phyloP scores from a whole-genome alignment of 176 grass and related monocot genomes.

The Themeda triandra region DNA sequence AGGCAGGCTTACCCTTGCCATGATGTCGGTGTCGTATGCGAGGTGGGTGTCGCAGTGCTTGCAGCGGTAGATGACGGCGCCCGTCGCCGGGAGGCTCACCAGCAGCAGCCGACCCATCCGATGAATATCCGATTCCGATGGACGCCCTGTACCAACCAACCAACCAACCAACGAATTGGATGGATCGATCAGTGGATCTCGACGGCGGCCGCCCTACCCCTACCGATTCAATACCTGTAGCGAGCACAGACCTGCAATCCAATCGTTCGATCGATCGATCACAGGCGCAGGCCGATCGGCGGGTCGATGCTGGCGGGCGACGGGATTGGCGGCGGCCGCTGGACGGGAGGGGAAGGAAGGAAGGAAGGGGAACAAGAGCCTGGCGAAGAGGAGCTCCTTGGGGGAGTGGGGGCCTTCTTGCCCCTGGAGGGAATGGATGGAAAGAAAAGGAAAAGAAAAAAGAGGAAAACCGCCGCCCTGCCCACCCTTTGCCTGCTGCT shows the following conservation, averaged over 20 bases:
- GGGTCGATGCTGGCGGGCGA: neutral
- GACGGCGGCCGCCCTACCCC: neutral
- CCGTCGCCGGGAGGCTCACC: conserved; percentile 23
- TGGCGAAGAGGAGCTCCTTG: accelerated
- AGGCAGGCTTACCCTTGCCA: conserved; percentile 38
- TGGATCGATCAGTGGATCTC: neutral
- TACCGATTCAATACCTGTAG: too few species aligned
- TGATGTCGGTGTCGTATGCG: conserved; percentile 42
- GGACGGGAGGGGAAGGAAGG: too few species aligned
- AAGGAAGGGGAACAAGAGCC: neutral
- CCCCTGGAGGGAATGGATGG: too few species aligned
- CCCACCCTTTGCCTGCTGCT: too few species aligned
- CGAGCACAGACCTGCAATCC: neutral
- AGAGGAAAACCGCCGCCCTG: too few species aligned
- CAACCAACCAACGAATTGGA: neutral
- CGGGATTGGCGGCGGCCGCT: neutral
- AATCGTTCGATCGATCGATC: neutral
- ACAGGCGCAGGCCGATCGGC: neutral
- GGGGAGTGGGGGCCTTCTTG: too few species aligned
- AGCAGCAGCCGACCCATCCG: conserved; percentile 10
- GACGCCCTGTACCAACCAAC: neutral
- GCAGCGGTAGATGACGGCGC: conserved; percentile 51
- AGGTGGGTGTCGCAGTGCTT: conserved; percentile 62
- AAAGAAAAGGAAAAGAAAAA: too few species aligned
- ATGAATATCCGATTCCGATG: neutral